Evolutionary conservation across 1,284 basidiomycete genomes (phyloP).

Genomic region (Fomitopsis schrenkii): DNA sequence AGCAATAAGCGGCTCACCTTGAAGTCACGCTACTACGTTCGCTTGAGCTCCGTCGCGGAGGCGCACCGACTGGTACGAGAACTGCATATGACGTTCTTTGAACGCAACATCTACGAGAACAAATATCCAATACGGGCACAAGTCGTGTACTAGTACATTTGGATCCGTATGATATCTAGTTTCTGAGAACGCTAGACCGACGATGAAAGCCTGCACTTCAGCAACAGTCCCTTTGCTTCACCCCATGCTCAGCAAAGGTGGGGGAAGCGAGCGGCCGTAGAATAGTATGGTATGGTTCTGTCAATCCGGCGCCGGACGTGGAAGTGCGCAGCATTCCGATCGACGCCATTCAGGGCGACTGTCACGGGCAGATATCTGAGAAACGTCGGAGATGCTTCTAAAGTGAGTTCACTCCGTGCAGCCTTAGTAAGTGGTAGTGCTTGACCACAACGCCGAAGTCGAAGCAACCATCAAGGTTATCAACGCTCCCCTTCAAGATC

Average conservation of each 20-base stretch:
- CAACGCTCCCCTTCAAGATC: neutral
- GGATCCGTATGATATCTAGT: neutral
- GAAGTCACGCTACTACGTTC: slow-evolving; percentile 45
- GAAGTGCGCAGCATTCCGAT: no score
- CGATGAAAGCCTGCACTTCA: neutral
- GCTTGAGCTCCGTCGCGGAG: slow-evolving; percentile 51
- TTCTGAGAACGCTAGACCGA: neutral
- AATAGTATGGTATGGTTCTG: no score
- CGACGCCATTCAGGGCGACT: no score
- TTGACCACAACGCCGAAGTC: neutral
- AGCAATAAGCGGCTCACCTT: slow-evolving; percentile 1
- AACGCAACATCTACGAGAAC: slow-evolving; percentile 32
- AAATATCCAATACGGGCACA: slow-evolving; percentile 50
- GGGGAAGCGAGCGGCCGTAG: neutral
- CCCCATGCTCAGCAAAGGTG: neutral
- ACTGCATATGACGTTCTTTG: slow-evolving; percentile 55
- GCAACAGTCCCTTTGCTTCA: neutral
- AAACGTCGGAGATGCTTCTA: neutral
- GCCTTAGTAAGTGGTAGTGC: neutral
- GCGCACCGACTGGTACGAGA: slow-evolving; percentile 63
- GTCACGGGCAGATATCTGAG: neutral
- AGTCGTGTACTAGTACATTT: slow-evolving; percentile 48
- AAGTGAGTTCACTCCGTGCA: neutral
- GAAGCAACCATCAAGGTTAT: neutral
- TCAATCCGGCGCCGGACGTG: no score